These are phyloP conservation scores for Tetrahymena malaccensis DNA, from an alignment of 73 alveolate species.

Conservation along the genomic window DNA sequence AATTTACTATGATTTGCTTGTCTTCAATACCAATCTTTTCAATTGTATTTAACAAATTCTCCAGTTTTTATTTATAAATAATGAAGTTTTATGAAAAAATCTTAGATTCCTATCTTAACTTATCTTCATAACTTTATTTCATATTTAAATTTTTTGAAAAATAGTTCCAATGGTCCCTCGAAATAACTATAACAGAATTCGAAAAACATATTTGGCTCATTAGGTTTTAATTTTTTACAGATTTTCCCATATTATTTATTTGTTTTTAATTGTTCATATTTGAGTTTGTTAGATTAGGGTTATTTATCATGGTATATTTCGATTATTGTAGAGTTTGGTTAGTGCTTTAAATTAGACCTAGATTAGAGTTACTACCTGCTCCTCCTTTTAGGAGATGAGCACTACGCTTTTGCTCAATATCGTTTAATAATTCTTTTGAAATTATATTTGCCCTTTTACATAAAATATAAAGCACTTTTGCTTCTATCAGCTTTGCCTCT, in stretches of 20 bases:
- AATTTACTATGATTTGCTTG: background rate
- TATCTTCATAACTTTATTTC: background rate
- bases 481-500: background rate
- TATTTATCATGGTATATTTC: background rate
- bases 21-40: background rate
- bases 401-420: background rate
- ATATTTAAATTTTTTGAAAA: background rate
- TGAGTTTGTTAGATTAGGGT: background rate
- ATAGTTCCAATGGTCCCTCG: background rate
- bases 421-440: background rate
- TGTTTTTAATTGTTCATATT: background rate
- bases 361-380: background rate
- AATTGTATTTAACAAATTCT: background rate
- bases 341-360: background rate
- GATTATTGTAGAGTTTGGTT: background rate
- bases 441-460: background rate
- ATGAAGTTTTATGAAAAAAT: background rate
- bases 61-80: background rate
- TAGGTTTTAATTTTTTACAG: background rate
- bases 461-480: background rate
- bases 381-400: background rate
- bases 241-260: background rate
- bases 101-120: background rate
- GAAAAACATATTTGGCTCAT: background rate
- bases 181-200: background rate